A percentile compares a stretch with the other conserved stretches of the same genome.
These are phyloP conservation scores for Trypanosoma scelopori DNA, from an alignment of 208 protist genomes.

Conservation along the genomic window DNA sequence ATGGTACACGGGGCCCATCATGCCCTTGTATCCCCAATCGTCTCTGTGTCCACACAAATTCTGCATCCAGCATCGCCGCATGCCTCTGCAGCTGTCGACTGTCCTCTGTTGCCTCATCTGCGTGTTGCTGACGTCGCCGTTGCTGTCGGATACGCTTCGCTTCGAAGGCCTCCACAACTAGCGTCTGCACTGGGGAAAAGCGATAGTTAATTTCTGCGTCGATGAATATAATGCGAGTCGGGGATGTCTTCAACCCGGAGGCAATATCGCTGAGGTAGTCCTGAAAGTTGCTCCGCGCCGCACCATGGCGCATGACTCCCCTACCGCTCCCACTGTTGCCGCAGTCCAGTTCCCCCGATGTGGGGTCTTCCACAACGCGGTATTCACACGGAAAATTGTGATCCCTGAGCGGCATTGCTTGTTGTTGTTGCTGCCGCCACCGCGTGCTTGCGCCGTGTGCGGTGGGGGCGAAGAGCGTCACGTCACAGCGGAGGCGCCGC, in stretches of 20 bases:
- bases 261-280: conserved; percentile 50
- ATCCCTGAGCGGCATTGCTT: conserved; percentile 35
- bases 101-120: neutral
- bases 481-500: conserved; percentile 59
- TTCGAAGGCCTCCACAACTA: conserved; percentile 72
- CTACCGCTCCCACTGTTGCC: conserved; percentile 6
- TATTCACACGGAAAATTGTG: conserved; percentile 56
- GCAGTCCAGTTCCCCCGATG: conserved; percentile 6
- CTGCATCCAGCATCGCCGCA: conserved; percentile 13
- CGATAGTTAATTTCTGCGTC: conserved; percentile 85
- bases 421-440: too few relatives aligned
- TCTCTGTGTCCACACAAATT: conserved; percentile 17
- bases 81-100: neutral
- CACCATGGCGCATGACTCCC: neutral
- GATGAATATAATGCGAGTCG: conserved; percentile 71
- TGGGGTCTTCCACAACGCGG: conserved; percentile 46
- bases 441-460: neutral
- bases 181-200: conserved; percentile 58
- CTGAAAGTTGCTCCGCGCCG: conserved; percentile 59
- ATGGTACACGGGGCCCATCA: conserved; percentile 1
- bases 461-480: conserved; percentile 53
- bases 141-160: conserved; percentile 43
- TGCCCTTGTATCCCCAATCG: neutral
- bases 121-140: conserved; percentile 12
- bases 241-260: conserved; percentile 30